Evolutionary conservation across 495 filamentous ascomycete species (phyloP), one percentile per base, ranked within the genome.

Genomic region (Xeromyces bisporus): DNA sequence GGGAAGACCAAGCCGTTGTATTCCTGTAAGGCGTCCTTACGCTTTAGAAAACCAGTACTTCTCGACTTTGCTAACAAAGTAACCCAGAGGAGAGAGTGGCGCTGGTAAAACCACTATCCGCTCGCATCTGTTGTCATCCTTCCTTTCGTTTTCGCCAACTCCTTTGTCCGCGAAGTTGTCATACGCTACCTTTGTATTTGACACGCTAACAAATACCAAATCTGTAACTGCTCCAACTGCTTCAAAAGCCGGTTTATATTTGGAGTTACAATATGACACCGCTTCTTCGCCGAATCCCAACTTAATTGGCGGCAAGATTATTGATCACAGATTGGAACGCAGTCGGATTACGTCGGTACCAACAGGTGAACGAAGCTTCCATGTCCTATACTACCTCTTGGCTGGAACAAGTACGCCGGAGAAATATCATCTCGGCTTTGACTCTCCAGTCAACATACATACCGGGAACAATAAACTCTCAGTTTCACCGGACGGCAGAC

Each of bases 131-230:
- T 59, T 96, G 16, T 79, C 82, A 7, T 69, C 84, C 10, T 67
- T 96, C 28, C 64, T 97, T 2, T 76, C 73, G 35, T 87, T 79
- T 42, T 89, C 84, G 8, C 80, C 84, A 0, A 96, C 89, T 6
- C 89, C 89, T 1, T 58, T 97, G 3, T 94, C 87, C 2, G 76
- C 73, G 34, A 97, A 93, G 51, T 64, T 94, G 14, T 93, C 85
- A 2, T 80, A 87, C 21, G 87, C 89, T 20, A 75, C 84, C 8
- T 97, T 92, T 49, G 69, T 94, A 15, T 94, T 96, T 51, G 89
- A 97, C 50, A 77, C 84, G 5, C 66, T 97, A 24, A 97, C 89
- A 3, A 93, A 89, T 5, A 97, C 87, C n/a, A 97, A 97, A 60
- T 92, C 86, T 11, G 68, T 82, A 12, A 93, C 86, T 4, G 93